phyloP scores from a whole-genome alignment of 116 monocot species.

The Papilionanthe hybrid region DNA sequence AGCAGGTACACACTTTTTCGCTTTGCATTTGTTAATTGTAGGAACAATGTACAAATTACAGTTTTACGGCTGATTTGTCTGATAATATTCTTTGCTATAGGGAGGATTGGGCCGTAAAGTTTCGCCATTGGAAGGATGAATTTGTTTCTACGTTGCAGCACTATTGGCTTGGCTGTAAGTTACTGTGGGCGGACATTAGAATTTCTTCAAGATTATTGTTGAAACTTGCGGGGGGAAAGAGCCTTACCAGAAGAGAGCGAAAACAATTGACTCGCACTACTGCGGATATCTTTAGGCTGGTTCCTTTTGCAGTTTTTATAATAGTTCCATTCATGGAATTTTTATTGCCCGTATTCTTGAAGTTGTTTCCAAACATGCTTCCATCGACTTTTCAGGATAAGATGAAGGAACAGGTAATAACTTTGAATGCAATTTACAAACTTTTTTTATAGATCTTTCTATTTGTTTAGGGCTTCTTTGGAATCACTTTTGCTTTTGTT shows the following conservation, averaged over 20 bases:
- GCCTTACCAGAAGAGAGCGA: constrained; percentile 82
- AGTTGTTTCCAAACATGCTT: constrained; percentile 91
- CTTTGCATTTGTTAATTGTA: neutral
- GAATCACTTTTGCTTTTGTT: neutral
- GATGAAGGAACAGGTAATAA: constrained; percentile 91
- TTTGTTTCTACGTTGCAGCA: constrained; percentile 77
- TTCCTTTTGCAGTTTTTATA: constrained; percentile 91
- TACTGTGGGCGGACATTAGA: constrained; percentile 80
- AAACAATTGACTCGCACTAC: constrained; percentile 94
- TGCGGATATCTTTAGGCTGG: constrained; percentile 92
- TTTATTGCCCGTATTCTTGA: constrained; percentile 87
- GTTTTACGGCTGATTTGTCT: constrained; percentile 2
- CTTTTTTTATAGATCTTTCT: neutral
- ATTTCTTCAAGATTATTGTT: constrained; percentile 81
- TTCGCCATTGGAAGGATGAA: constrained; percentile 88
- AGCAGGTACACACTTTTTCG: constrained; percentile 51
- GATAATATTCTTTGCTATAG: constrained; percentile 30
- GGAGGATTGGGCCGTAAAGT: constrained; percentile 82
- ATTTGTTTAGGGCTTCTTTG: neutral
- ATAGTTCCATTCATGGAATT: constrained; percentile 99
- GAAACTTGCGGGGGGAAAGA: constrained; percentile 88
- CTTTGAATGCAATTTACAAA: neutral
- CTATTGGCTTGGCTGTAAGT: constrained; percentile 88
- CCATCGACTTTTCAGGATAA: constrained; percentile 99
- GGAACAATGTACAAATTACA: neutral